A percentile compares a stretch with the other conserved stretches of the same genome.
phyloP scores from a whole-genome alignment of 345 rosid species.

The Angophora floribunda region DNA sequence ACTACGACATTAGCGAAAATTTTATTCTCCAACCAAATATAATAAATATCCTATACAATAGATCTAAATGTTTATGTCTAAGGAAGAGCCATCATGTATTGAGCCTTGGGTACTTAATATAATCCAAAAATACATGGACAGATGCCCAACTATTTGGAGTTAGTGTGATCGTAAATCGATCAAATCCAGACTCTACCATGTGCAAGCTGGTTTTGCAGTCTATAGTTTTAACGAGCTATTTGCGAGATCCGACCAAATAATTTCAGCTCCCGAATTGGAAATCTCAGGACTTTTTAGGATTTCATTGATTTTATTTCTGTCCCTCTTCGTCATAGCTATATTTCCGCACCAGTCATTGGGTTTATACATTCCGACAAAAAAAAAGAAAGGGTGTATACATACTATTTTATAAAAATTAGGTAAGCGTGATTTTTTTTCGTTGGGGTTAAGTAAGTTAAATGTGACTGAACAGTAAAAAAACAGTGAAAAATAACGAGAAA shows the following conservation, averaged over 20 bases:
- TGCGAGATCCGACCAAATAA: neutral
- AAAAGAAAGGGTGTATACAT: neutral
- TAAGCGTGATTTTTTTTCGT: too few relatives aligned
- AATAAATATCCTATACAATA: neutral
- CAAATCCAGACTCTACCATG: neutral
- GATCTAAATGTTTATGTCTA: neutral
- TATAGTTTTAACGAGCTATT: neutral
- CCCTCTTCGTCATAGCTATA: neutral
- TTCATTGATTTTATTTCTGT: neutral
- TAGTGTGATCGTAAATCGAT: accelerated
- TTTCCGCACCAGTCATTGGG: neutral
- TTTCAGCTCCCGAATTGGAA: neutral
- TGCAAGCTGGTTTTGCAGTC: neutral
- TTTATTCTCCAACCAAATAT: accelerated
- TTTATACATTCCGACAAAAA: too few relatives aligned
- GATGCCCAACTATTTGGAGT: neutral
- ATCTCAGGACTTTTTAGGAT: neutral
- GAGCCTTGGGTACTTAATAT: neutral
- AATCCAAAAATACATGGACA: neutral
- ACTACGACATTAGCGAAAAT: neutral
- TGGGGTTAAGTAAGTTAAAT: neutral
- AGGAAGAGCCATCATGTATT: neutral
- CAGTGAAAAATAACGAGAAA: neutral
- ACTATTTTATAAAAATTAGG: neutral
- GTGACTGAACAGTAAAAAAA: neutral